Evolutionary conservation across 108 stramenopile genomes (phyloP).

Genomic region (Fistulifera solaris): DNA sequence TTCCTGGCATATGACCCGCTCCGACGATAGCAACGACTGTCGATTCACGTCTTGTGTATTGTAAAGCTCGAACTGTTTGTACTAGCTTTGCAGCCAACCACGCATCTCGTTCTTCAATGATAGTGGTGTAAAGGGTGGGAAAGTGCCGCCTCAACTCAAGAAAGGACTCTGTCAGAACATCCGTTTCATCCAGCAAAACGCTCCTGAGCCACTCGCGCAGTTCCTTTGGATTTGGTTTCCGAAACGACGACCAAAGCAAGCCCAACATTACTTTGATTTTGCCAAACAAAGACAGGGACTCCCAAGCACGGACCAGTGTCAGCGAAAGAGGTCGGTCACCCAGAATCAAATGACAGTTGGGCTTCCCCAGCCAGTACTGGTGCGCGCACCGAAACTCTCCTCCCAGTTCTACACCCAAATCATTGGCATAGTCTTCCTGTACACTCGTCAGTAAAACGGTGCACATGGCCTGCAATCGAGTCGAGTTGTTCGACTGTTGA

Average conservation of each 20-base stretch:
- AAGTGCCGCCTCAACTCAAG: constrained; percentile 56
- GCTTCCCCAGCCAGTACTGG: constrained; percentile 29
- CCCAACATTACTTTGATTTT: constrained; percentile 60
- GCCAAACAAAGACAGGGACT: constrained; percentile 53
- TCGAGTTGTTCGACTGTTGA: constrained; percentile 13
- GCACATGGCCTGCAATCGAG: constrained; percentile 17
- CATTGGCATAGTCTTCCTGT: constrained; percentile 69
- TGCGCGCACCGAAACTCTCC: constrained; percentile 69
- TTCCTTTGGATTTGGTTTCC: constrained; percentile 65
- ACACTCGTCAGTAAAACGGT: constrained; percentile 48
- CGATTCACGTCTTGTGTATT: constrained; percentile 1
- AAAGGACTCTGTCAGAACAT: constrained; percentile 74
- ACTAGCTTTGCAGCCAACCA: constrained; percentile 71
- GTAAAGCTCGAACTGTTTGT: constrained; percentile 40
- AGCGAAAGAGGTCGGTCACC: constrained; percentile 71
- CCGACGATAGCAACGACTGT: constrained; percentile 76
- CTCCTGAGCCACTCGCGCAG: constrained; percentile 63
- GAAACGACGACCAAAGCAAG: constrained; percentile 52
- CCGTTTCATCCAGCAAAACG: constrained; percentile 55
- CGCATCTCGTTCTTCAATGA: constrained; percentile 74
- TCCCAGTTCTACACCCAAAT: constrained; percentile 72
- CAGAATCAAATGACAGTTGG: constrained; percentile 36
- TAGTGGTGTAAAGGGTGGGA: constrained; percentile 56
- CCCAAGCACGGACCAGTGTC: constrained; percentile 70
- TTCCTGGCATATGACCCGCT: constrained; percentile 74